Conservation (phyloP, 371 early-diverging fungal genomes). For the Batkoa obscura region DNA sequence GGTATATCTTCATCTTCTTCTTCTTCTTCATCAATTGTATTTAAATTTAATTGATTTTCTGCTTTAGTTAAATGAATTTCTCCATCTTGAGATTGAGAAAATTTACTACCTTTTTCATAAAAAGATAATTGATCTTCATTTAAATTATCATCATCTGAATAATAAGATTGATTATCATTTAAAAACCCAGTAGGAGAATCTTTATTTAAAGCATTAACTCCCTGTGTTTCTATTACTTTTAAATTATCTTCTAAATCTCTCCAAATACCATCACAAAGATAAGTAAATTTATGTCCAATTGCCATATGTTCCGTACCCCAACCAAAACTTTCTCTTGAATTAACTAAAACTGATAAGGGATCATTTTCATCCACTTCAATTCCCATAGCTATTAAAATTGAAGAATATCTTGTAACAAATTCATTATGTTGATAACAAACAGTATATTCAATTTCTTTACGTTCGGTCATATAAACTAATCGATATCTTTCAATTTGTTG, state of each 20-base stretch:
- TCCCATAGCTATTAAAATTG: conserved; percentile 11
- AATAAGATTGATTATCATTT: not conserved
- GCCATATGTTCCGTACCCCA: conserved; percentile 12
- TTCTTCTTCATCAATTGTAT: conserved; percentile 4
- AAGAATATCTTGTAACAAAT: conserved; percentile 38
- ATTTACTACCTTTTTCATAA: not conserved
- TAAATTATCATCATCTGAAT: conserved; percentile 4
- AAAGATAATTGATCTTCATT: not conserved
- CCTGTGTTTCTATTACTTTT: conserved; percentile 44
- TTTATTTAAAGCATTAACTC: conserved; percentile 7
- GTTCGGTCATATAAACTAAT: conserved; percentile 36
- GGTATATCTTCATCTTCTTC: conserved; percentile 18
- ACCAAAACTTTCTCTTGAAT: conserved; percentile 19
- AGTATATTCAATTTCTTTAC: conserved; percentile 36
- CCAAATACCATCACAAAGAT: conserved; percentile 51
- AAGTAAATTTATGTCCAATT: conserved; percentile 39
- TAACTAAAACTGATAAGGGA: conserved; percentile 17
- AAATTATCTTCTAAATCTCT: conserved; percentile 59
- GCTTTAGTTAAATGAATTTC: not conserved
- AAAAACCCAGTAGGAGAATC: not conserved
- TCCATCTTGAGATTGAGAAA: not conserved
- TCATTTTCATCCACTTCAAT: conserved; percentile 14
- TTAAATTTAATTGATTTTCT: conserved; percentile 8
- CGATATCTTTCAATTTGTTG: conserved; percentile 40
- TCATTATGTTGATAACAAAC: conserved; percentile 35